Evolutionary conservation across 768 basidiomycete species (phyloP), one percentile per base, ranked within the genome.

Genomic region (Solioccasus polychromus): DNA sequence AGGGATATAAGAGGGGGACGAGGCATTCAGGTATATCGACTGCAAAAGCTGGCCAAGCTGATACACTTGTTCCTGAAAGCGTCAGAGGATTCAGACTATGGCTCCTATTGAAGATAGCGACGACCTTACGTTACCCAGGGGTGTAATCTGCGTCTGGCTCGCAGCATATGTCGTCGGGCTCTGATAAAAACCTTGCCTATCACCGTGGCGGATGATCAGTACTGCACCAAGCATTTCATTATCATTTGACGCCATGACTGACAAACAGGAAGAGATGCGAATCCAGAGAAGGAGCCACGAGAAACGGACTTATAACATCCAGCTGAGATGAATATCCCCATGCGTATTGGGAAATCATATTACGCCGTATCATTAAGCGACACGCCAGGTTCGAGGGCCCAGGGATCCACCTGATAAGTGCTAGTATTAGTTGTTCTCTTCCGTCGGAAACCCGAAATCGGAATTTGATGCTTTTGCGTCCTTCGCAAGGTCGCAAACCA

Each of bases 161-260:
- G 81, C 71, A 15, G 73, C 71, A 58, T 85, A 85, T 2, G 77
- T 76, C 3, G 62, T 67, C 8, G 82, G 80, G 55, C 71, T 63
- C 60, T 85, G 84, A 61, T 83, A 86, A 56, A 85, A 85, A 0
- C 80, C 82, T 62, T 67, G 65, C 30, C 81, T 77, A 57, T 83
- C 82, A 11, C 81, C 81, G 52, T 83, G 82, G 44, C 82, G 73
- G 26, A 73, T 59, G 40, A 83, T 60, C 31, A 83, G 58, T n/a
- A 83, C 73, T 19, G 76, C 78, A 34, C 82, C 81, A 7, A 83
- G 63, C 22, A 82, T 53, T 45, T 68, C 60, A 45, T 64, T 54
- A 40, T 57, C 42, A 30, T 19, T 34, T 4, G 60, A 50, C 11
- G 48, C 18, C 59, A 60, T 60, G 41, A 12, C 37, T 34, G 34